phyloP scores from a whole-genome alignment of 371 early-diverging fungal genomes.

The Apophysomyces elegans region DNA sequence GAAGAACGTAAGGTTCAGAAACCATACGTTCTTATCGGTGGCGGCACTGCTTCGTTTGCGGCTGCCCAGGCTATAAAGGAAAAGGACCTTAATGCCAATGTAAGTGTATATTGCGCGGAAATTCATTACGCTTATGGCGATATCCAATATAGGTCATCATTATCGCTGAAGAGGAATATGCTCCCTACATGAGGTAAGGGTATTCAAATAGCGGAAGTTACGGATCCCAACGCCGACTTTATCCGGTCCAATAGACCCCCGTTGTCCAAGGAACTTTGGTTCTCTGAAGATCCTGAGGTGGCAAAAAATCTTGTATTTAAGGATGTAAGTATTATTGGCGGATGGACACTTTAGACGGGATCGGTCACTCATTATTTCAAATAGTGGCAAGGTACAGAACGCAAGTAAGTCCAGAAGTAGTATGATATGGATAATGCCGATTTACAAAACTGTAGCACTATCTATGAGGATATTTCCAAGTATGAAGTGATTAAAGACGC shows the following conservation, averaged over 20 bases:
- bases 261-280: constrained; percentile 81
- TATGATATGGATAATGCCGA: neutral
- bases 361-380: neutral
- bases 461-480: constrained; percentile 45
- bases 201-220: constrained; percentile 18
- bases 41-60: constrained; percentile 71
- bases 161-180: constrained; percentile 64
- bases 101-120: constrained; percentile 25
- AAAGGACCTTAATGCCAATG: constrained; percentile 68
- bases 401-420: constrained; percentile 42
- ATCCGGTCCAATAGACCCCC: constrained; percentile 48
- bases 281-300: constrained; percentile 56
- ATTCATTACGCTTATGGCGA: neutral
- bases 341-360: neutral
- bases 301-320: constrained; percentile 62
- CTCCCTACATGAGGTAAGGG: constrained; percentile 68
- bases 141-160: constrained; percentile 56
- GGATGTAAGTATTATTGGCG: constrained; percentile 47
- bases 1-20: constrained; percentile 32
- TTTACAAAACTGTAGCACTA: constrained; percentile 20
- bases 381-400: constrained; percentile 71
- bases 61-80: constrained; percentile 74
- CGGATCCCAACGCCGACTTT: neutral
- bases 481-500: constrained; percentile 48
- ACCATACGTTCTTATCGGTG: constrained; percentile 65